These are phyloP conservation scores for Filobasidium uniguttulatum DNA, from an alignment of 1,284 basidiomycete species.

Conservation along the genomic window DNA sequence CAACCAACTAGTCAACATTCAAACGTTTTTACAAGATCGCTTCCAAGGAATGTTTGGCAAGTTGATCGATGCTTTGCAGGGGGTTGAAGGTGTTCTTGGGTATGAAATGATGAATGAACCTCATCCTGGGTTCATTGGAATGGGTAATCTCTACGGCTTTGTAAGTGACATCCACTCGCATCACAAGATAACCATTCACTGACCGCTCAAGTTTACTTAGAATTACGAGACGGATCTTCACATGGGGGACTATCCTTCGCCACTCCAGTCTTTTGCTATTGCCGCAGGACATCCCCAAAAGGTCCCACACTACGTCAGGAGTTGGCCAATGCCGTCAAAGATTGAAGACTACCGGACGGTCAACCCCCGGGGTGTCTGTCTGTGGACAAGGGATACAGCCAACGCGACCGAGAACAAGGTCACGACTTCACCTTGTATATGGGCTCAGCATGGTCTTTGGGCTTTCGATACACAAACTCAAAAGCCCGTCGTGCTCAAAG, in stretches of 20 bases:
- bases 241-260: conserved; percentile 63
- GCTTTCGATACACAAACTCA: conserved; percentile 61
- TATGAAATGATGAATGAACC: conserved; percentile 98
- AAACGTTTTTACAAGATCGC: conserved; percentile 67
- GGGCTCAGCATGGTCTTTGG: conserved; percentile 91
- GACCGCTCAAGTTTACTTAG: conserved; percentile 11
- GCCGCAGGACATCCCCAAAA: conserved; percentile 61
- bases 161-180: conserved; percentile 24
- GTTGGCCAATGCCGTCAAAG: conserved; percentile 70
- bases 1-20: conserved; percentile 47
- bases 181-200: neutral
- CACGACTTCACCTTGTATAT: conserved; percentile 71
- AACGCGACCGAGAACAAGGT: conserved; percentile 17
- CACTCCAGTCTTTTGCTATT: conserved; percentile 70
- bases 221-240: conserved; percentile 91
- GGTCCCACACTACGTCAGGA: conserved; percentile 61
- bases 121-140: conserved; percentile 76
- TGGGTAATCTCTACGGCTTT: conserved; percentile 69
- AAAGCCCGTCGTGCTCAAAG: conserved; percentile 60
- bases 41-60: conserved; percentile 66
- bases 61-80: conserved; percentile 55
- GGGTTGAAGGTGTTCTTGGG: conserved; percentile 66
- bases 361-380: conserved; percentile 45
- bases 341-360: conserved; percentile 40
- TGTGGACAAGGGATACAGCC: conserved; percentile 45